Percentiles rank a stretch among this genome's conserved stretches.
These are phyloP conservation scores for Anthoceros angustus DNA, from an alignment of 225 moss, liverwort and hornwort genomes.

Conservation along the genomic window DNA sequence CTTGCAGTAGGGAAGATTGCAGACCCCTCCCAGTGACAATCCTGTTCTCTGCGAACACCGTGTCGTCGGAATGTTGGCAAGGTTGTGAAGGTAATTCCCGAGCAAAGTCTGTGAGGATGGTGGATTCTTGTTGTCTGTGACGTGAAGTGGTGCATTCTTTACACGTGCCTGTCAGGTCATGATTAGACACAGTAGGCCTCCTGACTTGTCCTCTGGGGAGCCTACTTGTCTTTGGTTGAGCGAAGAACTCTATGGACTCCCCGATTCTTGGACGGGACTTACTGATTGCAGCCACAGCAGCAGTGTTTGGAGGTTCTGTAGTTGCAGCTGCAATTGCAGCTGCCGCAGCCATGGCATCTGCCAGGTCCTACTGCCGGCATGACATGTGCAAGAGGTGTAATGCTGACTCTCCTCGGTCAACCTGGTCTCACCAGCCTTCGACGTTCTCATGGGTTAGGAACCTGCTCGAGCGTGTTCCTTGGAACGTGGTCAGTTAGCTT, in stretches of 20 bases:
- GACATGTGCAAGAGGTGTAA: background rate
- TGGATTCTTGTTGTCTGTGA: background rate
- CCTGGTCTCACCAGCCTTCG: background rate
- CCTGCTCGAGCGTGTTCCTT: constrained; percentile 5
- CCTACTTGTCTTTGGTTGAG: background rate
- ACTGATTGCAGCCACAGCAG: constrained; percentile 1
- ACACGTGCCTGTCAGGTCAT: background rate
- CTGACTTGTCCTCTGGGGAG: background rate
- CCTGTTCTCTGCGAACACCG: background rate
- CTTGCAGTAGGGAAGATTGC: too few relatives aligned
- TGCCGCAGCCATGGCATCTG: background rate
- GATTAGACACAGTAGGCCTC: background rate
- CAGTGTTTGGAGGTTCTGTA: background rate
- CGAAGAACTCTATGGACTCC: background rate
- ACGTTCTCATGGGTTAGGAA: background rate
- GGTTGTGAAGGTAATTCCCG: background rate
- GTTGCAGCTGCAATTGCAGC: constrained; percentile 1
- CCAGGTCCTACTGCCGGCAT: background rate
- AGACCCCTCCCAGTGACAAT: too few relatives aligned
- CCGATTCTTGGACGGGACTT: constrained; percentile 3
- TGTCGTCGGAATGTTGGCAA: background rate
- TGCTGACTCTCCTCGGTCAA: constrained; percentile 1
- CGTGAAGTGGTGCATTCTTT: background rate
- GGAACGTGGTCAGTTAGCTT: constrained; percentile 3
- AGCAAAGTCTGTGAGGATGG: background rate